Conservation (phyloP, 2,329 filamentous ascomycete genomes). For the Fusarium odoratissimum region DNA sequence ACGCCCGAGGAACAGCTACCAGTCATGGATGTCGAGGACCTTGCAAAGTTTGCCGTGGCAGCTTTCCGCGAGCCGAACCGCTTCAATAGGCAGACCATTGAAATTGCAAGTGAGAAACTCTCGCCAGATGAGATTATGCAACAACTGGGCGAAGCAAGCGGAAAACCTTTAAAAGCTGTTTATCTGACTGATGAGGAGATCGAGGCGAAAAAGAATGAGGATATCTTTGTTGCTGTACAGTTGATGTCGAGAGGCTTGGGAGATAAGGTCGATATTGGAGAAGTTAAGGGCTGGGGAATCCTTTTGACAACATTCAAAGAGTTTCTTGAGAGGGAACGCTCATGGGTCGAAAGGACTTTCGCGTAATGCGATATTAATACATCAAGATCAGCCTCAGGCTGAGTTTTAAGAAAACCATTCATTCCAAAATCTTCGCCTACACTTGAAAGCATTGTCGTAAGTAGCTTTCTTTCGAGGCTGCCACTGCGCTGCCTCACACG, state of each 20-base stretch:
- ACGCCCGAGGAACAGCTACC: background rate
- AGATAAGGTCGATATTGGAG: background rate
- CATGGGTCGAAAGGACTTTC: background rate
- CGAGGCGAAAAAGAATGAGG: background rate
- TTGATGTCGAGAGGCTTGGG: background rate
- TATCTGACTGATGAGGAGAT: background rate
- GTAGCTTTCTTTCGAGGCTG: background rate
- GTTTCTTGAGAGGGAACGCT: background rate
- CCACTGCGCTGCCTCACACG: background rate
- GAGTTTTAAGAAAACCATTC: background rate
- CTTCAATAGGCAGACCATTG: background rate
- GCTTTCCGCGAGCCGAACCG: background rate
- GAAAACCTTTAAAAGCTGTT: background rate
- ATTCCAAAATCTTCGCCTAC: background rate
- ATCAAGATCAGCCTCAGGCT: no score
- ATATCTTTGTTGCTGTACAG: conserved; percentile 1
- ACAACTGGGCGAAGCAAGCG: background rate
- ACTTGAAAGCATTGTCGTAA: background rate
- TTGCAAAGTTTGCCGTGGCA: conserved; percentile 6
- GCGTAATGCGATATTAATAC: background rate
- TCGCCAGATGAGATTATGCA: background rate
- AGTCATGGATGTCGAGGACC: conserved; percentile 6
- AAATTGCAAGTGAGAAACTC: conserved; percentile 4
- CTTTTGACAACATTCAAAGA: background rate
- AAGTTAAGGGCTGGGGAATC: background rate